Evolutionary conservation across 805 yeast genomes (phyloP), one percentile per base, ranked within the genome.

Genomic region (Cyberlindnera mycetangii): DNA sequence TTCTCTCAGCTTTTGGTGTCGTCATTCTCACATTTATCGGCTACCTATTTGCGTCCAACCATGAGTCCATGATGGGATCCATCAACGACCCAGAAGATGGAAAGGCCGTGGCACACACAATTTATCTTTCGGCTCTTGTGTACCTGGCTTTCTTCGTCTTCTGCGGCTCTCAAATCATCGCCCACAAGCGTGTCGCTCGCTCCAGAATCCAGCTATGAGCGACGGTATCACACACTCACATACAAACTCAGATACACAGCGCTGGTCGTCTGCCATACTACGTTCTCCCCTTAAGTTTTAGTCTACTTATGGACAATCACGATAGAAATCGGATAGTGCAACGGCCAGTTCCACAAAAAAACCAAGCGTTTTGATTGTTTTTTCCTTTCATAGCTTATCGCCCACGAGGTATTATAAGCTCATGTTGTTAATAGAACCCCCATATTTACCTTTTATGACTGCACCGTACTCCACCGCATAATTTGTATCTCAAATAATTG

Each of bases 31-130:
- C 95, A 10, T 85, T 87, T 45, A 78, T 92, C 55, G 99, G 95
- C 16, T 78, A 80, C 54, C 74, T 92, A 51, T 92, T 93, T 71
- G 73, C 84, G 55, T 71, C 70, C 28, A 86, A 81, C 53, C 95
- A 88, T 64, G 98, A 92, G 69, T 76, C 95, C 17, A 83, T 92
- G 85, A 83, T 89, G 70, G 99, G 99, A 5, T 86, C 96, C 32
- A 79, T 81, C 49, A 81, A 74, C 55, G 96, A 90, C 61, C 99
- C 99, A 12, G 87, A 78, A 54, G 93, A 93, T 61, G 98, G 98
- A 14, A 80, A 81, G 51, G 96, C 93, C 24, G 98, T 92, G 32
- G 96, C 98, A 22, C 78, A 78, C 53, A 93, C 98, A 4, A 83
- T 92, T 20, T 85, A 85, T 68, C 83, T 89, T 40, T 97, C 98